Base-by-base conservation (phyloP, 2,329 filamentous ascomycete genomes). In the Xylariaceae sp. region DNA sequence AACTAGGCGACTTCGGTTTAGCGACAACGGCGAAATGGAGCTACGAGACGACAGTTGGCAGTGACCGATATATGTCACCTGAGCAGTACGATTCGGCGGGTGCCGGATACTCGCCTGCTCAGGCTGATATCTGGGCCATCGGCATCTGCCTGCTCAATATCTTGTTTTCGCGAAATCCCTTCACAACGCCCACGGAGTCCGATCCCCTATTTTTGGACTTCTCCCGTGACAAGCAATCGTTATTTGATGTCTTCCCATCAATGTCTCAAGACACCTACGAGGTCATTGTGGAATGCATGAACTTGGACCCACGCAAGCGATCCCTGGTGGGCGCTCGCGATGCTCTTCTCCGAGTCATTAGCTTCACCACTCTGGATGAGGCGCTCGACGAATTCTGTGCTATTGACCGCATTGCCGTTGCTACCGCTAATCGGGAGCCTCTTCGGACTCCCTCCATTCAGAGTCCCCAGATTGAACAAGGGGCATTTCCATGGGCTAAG, bases 231-330 rank as follows among this genome's bases (percentile, higher is more conserved):
- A 91, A 91, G 71, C 91, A 97, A 73, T 95, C 89, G 41, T 83
- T 99, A 55, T 99, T 99, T 70, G 94, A 99, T 71, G 89, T 97
- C 66, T 99, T 99, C 72, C 91, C 94, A 40, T 91, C 89, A 72
- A 96, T 99, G 92, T 97, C 92, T 48, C 90, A 96, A 71, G 94
- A 99, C 72, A 96, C 94, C 0, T 99, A 89, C 67, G 91, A 96
- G 72, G 89, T 99, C 62, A 84, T 99, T 72, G 84, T 86, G 50
- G 83, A 95, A 73, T 95, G 89, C 71, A 83, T 99, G 82, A 89
- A 89, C 65, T 75, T 99, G 63, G 92, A 99, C 68, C 94, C 94
- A 8, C 82, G 80, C 71, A 95, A 91, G 78, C 88, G 94, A 53
- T 95, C 91, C 35, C 77, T 99, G 47, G 76, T 80, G 34, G 88